Evolutionary conservation across 106 monocot genomes (phyloP), one percentile per base, ranked within the genome.

Genomic region (Phalaenopsis aphrodite): DNA sequence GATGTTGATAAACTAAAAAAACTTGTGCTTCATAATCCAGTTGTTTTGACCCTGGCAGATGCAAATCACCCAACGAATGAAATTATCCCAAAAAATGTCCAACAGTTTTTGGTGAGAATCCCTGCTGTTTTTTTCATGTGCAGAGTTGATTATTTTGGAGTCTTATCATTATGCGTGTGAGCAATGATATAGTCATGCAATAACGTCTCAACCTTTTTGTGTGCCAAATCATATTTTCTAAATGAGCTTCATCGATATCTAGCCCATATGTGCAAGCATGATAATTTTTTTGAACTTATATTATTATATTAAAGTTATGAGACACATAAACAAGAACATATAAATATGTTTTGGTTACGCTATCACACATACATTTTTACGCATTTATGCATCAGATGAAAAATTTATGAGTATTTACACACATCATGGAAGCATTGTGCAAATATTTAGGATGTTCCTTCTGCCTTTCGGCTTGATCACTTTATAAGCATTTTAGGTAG

Each of bases 1-100:
- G 94, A 96, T 86, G 88, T 96, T 57, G 96, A 96, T 75, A 92
- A 88, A 84, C 82, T 94, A 85, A 96, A 91, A 88, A 96, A 92
- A 75, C 94, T 96, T 85, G 87, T 94, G 56, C 84, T 96, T 74
- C 93, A 96, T 56, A 90, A 94, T 85, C 96, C 96, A 56, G 85
- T 90, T 41, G 87, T 81, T 79, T 79, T 96, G 80, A 96, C 96
- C 65, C 82, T 96, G 49, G 78, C 93, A 38, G 94, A 94, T 81
- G 83, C 81, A 83, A 80, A 78, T 19, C 80, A 88, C 73, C 75
- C 84, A 7, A 88, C 88, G 15, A 83, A 92, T 86, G 90, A 90
- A 17, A 76, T 94, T 78, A 87, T 96, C 36, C 94, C 96, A 41
- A 90, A 84, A 83, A 92, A 80, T 83, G 91, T 96, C 1, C 89